Conservation (phyloP, 2,329 filamentous ascomycete genomes). For the Didymella keratinophila region DNA sequence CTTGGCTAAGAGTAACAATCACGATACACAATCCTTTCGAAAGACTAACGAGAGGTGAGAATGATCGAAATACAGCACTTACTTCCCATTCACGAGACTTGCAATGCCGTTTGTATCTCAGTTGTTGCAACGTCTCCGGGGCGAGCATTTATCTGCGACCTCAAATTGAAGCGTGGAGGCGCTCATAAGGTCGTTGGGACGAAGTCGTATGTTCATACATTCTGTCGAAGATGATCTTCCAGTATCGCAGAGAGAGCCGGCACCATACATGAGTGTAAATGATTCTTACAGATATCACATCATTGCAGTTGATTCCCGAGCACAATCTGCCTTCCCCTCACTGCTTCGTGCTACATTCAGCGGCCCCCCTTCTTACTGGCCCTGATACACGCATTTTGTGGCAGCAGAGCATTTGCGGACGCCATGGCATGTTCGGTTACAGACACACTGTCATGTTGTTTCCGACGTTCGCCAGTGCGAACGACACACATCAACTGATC, state of each 20-base stretch:
- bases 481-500: background rate
- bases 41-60: background rate
- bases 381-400: background rate
- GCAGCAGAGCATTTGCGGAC: background rate
- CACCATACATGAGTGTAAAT: too few relatives aligned
- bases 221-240: background rate
- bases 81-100: background rate
- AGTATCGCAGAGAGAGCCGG: background rate
- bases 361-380: too few relatives aligned
- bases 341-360: too few relatives aligned
- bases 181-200: background rate
- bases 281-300: too few relatives aligned
- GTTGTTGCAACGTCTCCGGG: too few relatives aligned
- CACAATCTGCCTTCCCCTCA: too few relatives aligned
- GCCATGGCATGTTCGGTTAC: background rate
- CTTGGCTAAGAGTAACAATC: background rate
- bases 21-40: background rate
- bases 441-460: background rate
- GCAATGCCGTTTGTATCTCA: background rate
- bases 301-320: too few relatives aligned
- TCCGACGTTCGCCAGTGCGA: background rate
- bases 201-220: background rate
- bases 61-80: background rate
- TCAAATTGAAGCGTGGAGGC: too few relatives aligned
- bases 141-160: background rate